Base-by-base conservation (phyloP, 2,329 filamentous ascomycete species). In the Aureobasidium sp. region DNA sequence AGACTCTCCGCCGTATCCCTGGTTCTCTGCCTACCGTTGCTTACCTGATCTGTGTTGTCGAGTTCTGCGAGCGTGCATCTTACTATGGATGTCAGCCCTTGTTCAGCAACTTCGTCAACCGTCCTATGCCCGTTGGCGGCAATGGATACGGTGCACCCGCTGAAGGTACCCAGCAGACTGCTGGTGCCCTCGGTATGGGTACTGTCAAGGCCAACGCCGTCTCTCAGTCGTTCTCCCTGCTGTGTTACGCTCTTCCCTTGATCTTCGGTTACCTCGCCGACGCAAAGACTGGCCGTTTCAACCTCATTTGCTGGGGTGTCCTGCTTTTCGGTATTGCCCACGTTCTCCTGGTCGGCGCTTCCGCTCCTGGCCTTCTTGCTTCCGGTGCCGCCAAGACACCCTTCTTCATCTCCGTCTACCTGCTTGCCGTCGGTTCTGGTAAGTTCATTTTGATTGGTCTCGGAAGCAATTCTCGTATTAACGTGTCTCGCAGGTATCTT, bases 91-190 rank as follows among this genome's bases (percentile, higher is more conserved):
- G 79, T 6, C 76, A 80, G 64, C 79, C 78, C 0, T 72, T 82
- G 8, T 84, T 85, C 69, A 77, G 76, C 64, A 88, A 88, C 69
- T 88, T 81, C 67, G 80, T 88, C 68, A 82, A 87, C 66, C 81
- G 81, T 11, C 79, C 81, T 3, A 69, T 88, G 4, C 85, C 85
- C 1, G 64, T 50, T 17, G 73, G 71, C 8, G 72, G 73, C 1
- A 72, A 72, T 58, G 73, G 72, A 27, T 67, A 70, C 29, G 73
- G 73, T 45, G 72, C 72, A 31, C 69, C 70, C 19, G 64, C 70
- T 1, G 63, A 64, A 48, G 71, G 68, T 3, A 68, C 69, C 3
- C 65, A 74, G 44, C 68, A 72, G 45, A 72, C 70, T 2, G 82
- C 80, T 24, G 85, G 85, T 65, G 85, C 84, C 12, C 69, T 87